Evolutionary conservation across 2,329 filamentous ascomycete species (phyloP).

Genomic region (Phialocephala subalpina): DNA sequence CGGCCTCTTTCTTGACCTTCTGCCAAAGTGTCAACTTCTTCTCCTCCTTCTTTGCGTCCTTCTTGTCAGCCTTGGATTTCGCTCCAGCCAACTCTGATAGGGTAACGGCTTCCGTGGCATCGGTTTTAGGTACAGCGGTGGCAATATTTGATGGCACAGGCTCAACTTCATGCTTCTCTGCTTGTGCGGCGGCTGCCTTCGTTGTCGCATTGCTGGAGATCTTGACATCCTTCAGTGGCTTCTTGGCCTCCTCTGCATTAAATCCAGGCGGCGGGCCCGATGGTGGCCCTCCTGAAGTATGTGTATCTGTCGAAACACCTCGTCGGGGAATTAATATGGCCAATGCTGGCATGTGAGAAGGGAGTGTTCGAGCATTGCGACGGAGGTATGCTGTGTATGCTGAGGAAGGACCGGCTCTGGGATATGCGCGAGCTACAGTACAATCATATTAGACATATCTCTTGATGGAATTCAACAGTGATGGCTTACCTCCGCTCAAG

Average conservation of each 20-base stretch:
- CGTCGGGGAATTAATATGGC: constrained; percentile 65
- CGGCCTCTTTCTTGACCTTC: constrained; percentile 92
- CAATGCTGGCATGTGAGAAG: constrained; percentile 53
- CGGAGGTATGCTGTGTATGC: constrained; percentile 44
- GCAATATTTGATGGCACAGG: constrained; percentile 35
- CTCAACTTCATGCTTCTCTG: constrained; percentile 38
- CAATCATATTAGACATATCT: constrained; percentile 19
- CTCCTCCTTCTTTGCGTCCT: constrained; percentile 73
- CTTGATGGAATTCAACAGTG: background rate
- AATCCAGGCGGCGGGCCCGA: constrained; percentile 74
- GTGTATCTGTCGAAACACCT: constrained; percentile 65
- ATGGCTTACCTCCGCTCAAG: constrained; percentile 39
- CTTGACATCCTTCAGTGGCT: constrained; percentile 56
- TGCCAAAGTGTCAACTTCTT: constrained; percentile 91
- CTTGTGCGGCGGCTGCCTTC: constrained; percentile 37
- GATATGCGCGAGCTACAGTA: constrained; percentile 41
- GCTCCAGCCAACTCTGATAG: constrained; percentile 69
- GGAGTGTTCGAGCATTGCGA: constrained; percentile 43
- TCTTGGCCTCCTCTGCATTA: constrained; percentile 73
- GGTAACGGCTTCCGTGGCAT: constrained; percentile 40
- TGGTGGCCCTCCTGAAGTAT: constrained; percentile 54
- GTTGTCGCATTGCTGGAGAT: constrained; percentile 42
- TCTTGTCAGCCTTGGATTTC: constrained; percentile 67
- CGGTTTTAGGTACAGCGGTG: constrained; percentile 44
- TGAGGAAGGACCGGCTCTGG: constrained; percentile 41